Evolutionary conservation across 176 grass and related monocot genomes (phyloP), one percentile per base, ranked within the genome.

Genomic region (Metroxylon sagu): DNA sequence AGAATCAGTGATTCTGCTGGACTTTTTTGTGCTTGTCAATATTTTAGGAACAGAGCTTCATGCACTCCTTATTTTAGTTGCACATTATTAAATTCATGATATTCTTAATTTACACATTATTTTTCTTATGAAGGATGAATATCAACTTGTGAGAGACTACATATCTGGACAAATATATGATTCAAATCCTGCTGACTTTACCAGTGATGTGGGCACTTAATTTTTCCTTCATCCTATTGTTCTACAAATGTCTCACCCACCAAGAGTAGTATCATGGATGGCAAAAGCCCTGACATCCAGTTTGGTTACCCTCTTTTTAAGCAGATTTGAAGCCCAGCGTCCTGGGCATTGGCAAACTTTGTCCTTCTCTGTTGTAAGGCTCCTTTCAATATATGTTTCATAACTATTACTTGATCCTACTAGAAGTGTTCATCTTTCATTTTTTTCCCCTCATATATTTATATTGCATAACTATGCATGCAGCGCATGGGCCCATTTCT

Each of bases 111-210:
- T 14, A 43, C 10, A 43, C 10, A 43, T 49, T 62, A 54, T 65
- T 56, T 80, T 17, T 26, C 18, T 72, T 60, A 16, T 65, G 49
- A 63, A 92, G 87, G 68, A 77, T 86, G 84, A 98, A 52, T 89
- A 85, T 79, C 64, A 61, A 52, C 68, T 92, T 54, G 75, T 92
- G 57, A 89, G 84, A 73, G 78, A 98, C 48, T 92, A 79, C 48
- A 83, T 92, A 48, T 89, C 76, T 28, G 93, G 84, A 29, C 93
- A 98, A 83, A 83, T 92, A 62, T 92, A 92, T 27, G 93, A 98
- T 57, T 98, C 93, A 57, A 67, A 78, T 26, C 88, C 93, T 50
- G 85, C 92, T 65, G 79, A 82, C 74, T 92, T 92, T 82, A 66
- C 81, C 56, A 78, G 61, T 55, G 84, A 92, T 76, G 74, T 81